Percentiles rank a stretch among this genome's conserved stretches.
These are phyloP conservation scores for Panicum hallii DNA, from an alignment of 202 grass and related monocot genomes.

Conservation along the genomic window DNA sequence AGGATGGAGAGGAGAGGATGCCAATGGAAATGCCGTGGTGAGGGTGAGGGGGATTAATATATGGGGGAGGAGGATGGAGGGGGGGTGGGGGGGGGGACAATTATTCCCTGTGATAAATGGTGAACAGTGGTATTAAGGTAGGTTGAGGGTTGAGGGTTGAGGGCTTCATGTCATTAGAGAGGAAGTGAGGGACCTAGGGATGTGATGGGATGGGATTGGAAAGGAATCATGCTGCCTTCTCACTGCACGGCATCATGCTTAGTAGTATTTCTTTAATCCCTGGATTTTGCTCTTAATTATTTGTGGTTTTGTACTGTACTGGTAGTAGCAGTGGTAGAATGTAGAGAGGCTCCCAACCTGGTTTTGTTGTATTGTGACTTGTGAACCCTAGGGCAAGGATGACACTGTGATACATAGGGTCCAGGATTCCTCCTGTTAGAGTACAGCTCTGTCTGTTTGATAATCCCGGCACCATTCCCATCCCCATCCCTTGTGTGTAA, in stretches of 20 bases:
- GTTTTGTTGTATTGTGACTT: constrained; percentile 49
- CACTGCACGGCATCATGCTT: neutral
- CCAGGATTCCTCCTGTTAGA: neutral
- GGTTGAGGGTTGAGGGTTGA: neutral
- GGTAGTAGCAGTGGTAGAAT: neutral
- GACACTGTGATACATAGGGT: constrained; percentile 28
- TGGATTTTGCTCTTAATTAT: constrained; percentile 1
- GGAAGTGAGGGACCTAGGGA: neutral
- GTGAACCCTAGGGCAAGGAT: constrained; percentile 42
- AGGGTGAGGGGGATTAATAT: constrained; percentile 48
- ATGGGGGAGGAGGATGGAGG: neutral
- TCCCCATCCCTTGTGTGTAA: neutral
- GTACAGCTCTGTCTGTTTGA: neutral
- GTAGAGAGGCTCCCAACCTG: constrained; percentile 15
- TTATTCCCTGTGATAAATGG: constrained; percentile 90
- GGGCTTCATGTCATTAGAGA: constrained; percentile 43
- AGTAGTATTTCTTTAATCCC: constrained; percentile 1
- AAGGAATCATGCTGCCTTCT: constrained; percentile 49
- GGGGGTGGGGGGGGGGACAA: constrained; percentile 63
- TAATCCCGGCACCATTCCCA: neutral
- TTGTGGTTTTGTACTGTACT: neutral
- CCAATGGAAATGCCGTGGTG: neutral
- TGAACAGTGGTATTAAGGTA: constrained; percentile 45
- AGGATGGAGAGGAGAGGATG: neutral
- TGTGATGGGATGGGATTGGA: constrained; percentile 48